Percentiles rank a stretch among this genome's conserved stretches.
phyloP scores from a whole-genome alignment of 2,329 filamentous ascomycete species.

The Hymenoscyphus scutula region DNA sequence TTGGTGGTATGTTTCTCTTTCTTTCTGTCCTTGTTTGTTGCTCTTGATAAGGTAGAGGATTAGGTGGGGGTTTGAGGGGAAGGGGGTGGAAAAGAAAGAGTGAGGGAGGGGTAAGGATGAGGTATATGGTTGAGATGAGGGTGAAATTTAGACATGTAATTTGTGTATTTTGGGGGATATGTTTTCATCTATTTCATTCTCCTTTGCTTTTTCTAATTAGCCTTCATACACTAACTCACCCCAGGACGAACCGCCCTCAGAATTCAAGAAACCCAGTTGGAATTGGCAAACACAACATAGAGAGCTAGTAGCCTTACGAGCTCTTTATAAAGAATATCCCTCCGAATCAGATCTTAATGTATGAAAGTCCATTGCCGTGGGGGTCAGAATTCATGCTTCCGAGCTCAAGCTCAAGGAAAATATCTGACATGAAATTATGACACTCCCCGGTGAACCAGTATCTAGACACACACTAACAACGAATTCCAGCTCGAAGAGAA shows the following conservation, averaged over 20 bases:
- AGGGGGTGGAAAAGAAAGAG: too few relatives aligned
- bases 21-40: neutral
- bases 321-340: neutral
- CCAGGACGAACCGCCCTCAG: neutral
- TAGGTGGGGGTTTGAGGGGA: too few relatives aligned
- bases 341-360: neutral
- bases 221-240: neutral
- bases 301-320: slow-evolving; percentile 1
- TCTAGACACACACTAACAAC: neutral
- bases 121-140: too few relatives aligned
- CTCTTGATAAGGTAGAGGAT: neutral
- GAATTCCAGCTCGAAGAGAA: neutral
- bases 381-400: too few relatives aligned
- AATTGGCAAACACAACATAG: slow-evolving; percentile 4
- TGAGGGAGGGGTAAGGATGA: neutral
- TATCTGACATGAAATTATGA: too few relatives aligned
- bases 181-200: too few relatives aligned
- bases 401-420: too few relatives aligned
- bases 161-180: too few relatives aligned
- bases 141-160: neutral
- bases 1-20: neutral
- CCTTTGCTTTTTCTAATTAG: neutral
- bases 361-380: neutral
- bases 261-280: neutral
- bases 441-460: neutral